These are phyloP conservation scores for Coemansia sp. DNA, from an alignment of 192 early-diverging fungal species.

Conservation along the genomic window DNA sequence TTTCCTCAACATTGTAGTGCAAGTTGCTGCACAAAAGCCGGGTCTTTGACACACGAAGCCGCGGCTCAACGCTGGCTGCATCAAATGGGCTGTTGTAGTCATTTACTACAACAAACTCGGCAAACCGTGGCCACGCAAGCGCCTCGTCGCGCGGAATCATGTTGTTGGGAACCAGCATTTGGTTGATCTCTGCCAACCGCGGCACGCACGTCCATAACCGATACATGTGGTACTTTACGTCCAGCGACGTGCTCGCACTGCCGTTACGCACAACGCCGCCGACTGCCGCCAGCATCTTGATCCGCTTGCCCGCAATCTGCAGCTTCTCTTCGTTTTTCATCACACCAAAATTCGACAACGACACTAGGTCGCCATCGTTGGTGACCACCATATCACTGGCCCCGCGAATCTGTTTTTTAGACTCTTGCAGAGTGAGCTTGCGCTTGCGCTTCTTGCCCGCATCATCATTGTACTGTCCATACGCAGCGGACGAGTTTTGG, in stretches of 20 bases:
- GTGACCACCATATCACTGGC: slow-evolving; percentile 12
- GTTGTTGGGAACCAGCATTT: slow-evolving; percentile 3
- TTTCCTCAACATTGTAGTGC: slow-evolving; percentile 7
- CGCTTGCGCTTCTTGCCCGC: slow-evolving; percentile 23
- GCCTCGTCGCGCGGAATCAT: not conserved
- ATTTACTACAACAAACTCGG: slow-evolving; percentile 43
- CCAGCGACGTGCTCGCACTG: slow-evolving; percentile 5
- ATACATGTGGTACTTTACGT: slow-evolving; percentile 44
- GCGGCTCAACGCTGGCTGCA: slow-evolving; percentile 30
- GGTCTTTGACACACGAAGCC: slow-evolving; percentile 25
- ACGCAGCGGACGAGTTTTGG: not conserved
- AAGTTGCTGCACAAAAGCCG: slow-evolving; percentile 9
- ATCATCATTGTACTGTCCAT: not conserved
- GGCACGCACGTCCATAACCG: slow-evolving; percentile 50
- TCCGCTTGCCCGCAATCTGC: slow-evolving; percentile 32
- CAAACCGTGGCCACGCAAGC: slow-evolving; percentile 11
- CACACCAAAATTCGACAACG: slow-evolving; percentile 33
- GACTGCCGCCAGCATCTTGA: slow-evolving; percentile 38
- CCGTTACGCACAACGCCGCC: slow-evolving; percentile 34
- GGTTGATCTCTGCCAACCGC: slow-evolving; percentile 3
- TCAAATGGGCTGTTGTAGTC: slow-evolving; percentile 26
- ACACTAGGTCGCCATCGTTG: slow-evolving; percentile 23
- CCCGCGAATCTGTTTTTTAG: not conserved
- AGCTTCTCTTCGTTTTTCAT: slow-evolving; percentile 45
- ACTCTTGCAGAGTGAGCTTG: slow-evolving; percentile 4